These are phyloP conservation scores for Plasmodiophora brassicae DNA, from an alignment of 208 protist species.

Conservation along the genomic window DNA sequence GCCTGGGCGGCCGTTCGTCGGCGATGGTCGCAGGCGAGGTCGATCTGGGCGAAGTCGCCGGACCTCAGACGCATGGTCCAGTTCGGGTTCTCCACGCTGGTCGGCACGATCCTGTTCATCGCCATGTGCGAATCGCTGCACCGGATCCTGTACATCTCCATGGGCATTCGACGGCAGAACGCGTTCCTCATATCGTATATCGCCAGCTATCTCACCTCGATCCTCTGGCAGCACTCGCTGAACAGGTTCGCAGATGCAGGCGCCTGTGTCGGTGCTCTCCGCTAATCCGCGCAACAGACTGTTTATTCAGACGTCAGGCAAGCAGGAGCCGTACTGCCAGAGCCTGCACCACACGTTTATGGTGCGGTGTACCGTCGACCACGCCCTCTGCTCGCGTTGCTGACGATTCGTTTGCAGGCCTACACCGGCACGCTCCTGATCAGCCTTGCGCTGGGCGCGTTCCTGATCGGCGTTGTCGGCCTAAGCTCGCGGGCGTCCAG, in stretches of 20 bases:
- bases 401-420: too few relatives aligned
- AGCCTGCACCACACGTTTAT: not conserved
- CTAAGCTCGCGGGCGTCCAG: not conserved
- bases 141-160: not conserved
- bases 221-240: constrained; percentile 10
- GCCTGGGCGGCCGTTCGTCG: too few relatives aligned
- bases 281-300: not conserved
- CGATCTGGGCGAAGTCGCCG: too few relatives aligned
- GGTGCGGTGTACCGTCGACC: too few relatives aligned
- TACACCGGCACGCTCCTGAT: not conserved
- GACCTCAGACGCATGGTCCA: too few relatives aligned
- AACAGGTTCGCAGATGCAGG: not conserved
- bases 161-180: not conserved
- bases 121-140: not conserved
- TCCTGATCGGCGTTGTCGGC: not conserved
- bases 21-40: too few relatives aligned
- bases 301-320: not conserved
- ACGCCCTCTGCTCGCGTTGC: too few relatives aligned
- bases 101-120: not conserved
- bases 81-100: not conserved
- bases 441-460: not conserved
- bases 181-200: not conserved
- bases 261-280: not conserved
- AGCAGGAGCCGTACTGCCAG: constrained; percentile 14
- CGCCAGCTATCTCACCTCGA: not conserved